Evolutionary conservation across 129 eudicot genomes (phyloP).

Genomic region (Tagetes erecta): DNA sequence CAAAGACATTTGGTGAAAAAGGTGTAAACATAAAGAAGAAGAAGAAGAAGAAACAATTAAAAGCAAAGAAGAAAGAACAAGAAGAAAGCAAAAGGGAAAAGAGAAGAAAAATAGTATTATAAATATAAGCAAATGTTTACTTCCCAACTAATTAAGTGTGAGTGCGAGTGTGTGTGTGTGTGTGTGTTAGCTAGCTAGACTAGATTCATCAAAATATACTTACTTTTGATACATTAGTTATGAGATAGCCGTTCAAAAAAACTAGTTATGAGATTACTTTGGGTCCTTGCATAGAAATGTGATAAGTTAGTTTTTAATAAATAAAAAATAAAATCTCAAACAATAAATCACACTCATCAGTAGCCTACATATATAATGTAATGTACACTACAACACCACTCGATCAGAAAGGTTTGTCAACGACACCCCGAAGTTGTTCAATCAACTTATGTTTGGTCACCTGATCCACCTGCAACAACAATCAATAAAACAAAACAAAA

Average conservation of each 20-base stretch:
- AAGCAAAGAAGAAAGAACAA: neutral
- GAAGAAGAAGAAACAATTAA: neutral
- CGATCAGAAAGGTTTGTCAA: constrained; percentile 30
- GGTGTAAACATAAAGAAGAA: no score
- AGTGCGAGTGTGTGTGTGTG: neutral
- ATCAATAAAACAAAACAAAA: neutral
- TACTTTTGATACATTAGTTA: no score
- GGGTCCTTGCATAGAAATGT: no score
- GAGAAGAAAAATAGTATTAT: neutral
- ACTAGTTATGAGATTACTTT: no score
- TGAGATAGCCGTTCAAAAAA: no score
- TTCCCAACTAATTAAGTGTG: no score
- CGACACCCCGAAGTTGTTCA: constrained; percentile 54
- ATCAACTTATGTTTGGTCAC: constrained; percentile 46
- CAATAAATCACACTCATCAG: no score
- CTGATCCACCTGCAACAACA: constrained; percentile 66
- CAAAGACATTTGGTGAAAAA: no score
- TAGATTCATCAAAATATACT: no score
- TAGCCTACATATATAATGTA: no score
- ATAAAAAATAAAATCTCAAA: no score
- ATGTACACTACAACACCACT: neutral
- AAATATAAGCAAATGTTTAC: neutral
- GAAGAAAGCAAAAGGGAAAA: neutral
- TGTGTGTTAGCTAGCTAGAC: neutral
- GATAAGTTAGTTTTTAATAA: no score